Evolutionary conservation across 805 yeast species (phyloP).

Genomic region (Starmerella sp.): DNA sequence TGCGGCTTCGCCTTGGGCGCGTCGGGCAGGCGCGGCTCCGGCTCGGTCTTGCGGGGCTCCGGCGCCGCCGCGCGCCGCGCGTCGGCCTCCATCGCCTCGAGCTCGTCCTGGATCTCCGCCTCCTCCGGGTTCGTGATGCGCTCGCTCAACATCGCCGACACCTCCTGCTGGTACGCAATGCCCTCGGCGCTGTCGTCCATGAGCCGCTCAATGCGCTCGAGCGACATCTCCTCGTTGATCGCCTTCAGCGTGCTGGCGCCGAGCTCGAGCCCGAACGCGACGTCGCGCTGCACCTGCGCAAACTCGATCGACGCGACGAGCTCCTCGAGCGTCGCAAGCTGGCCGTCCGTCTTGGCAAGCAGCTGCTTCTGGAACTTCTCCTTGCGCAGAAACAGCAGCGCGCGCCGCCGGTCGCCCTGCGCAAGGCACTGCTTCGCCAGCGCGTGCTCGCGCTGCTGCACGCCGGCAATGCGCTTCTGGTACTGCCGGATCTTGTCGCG

Average conservation of each 20-base stretch:
- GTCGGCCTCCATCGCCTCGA: slow-evolving; percentile 20
- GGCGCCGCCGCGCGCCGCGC: not conserved
- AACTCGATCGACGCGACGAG: slow-evolving; percentile 61
- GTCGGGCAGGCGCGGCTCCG: not conserved
- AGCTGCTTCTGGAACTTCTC: slow-evolving; percentile 72
- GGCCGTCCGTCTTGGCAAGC: slow-evolving; percentile 61
- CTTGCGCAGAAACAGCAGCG: slow-evolving; percentile 58
- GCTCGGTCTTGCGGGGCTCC: not conserved
- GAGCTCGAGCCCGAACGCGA: slow-evolving; percentile 62
- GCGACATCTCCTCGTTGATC: slow-evolving; percentile 65
- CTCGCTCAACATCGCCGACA: slow-evolving; percentile 30
- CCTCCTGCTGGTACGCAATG: slow-evolving; percentile 55
- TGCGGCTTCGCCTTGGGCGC: not conserved
- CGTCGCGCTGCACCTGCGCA: slow-evolving; percentile 78
- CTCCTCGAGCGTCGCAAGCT: slow-evolving; percentile 66
- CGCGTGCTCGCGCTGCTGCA: slow-evolving; percentile 50
- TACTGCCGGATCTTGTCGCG: slow-evolving; percentile 75
- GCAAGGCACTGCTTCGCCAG: slow-evolving; percentile 48
- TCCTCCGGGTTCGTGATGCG: slow-evolving; percentile 32
- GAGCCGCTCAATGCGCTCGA: slow-evolving; percentile 68
- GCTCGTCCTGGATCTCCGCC: slow-evolving; percentile 24
- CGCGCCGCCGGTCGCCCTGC: slow-evolving; percentile 45
- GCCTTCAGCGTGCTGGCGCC: slow-evolving; percentile 70
- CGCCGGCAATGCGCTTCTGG: slow-evolving; percentile 44
- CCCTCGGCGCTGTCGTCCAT: slow-evolving; percentile 82